Base-by-base conservation (phyloP, 163 green algal species). In the Scenedesmus sp. region DNA sequence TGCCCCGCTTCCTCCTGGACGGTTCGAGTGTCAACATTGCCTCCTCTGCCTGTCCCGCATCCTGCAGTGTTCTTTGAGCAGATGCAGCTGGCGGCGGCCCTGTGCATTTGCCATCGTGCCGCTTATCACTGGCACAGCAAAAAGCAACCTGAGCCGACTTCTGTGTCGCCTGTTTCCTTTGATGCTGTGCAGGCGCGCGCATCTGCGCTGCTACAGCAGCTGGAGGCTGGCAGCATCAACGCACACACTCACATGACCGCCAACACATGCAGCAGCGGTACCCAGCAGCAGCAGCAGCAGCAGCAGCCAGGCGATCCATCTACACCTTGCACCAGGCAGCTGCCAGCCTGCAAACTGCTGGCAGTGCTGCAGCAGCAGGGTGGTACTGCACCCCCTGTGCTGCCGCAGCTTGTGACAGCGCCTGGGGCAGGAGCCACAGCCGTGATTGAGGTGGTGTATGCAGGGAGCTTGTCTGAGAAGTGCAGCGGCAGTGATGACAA, bases 391-490 rank as follows among this genome's bases (percentile, higher is more conserved):
- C 22, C 7, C 18, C 33, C 46, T 18, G 1, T 51, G 20, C n/a
- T 78, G 49, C 44, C 26, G 15, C n/a, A 13, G 5, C 15, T 87
- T 15, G 82, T 26, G 51, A 43, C 24, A 18, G 9, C 13, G 1
- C 9, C 7, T 15, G 65, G n/a, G 2, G 37, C 85, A 44, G 85
- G 65, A 70, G 85, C 68, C 18, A 83, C 73, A 33, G 86, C 86
- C 6, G 81, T 78, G 2, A 70, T 82, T 30, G 87, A 81, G 53
- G 76, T 91, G 51, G 76, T 86, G 78, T 87, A 81, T 30, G 37
- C 76, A 16, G 73, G 86, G 49, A 73, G 76, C n/a, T 26, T 18
- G 24, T 80, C 59, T 16, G 53, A 59, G 10, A 82, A 81, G 56
- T 18, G 44, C 53, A 82, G 37, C 53, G 51, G n/a, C 70, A 78